Percentiles rank a stretch among this genome's conserved stretches.
These are phyloP conservation scores for Pseudogymnoascus sp. DNA, from an alignment of 2,329 filamentous ascomycete species.

Conservation along the genomic window DNA sequence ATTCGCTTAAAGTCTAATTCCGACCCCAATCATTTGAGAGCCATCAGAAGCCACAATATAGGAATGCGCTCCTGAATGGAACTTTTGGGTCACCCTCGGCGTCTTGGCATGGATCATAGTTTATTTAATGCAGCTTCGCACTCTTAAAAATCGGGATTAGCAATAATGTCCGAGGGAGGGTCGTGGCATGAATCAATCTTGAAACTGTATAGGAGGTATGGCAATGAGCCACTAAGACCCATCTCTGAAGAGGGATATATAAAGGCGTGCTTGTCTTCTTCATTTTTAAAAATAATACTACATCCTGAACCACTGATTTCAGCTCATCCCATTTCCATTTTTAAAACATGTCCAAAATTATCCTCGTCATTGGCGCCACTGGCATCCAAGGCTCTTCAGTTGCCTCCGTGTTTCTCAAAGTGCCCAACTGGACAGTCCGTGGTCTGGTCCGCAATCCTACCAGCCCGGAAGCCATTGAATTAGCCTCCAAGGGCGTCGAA, in stretches of 20 bases:
- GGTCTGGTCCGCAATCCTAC: slow-evolving; percentile 19
- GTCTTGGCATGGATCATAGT: neutral
- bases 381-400: slow-evolving; percentile 15
- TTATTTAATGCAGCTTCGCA: neutral
- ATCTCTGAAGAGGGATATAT: neutral
- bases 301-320: neutral
- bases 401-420: slow-evolving; percentile 19
- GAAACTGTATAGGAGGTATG: neutral
- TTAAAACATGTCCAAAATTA: neutral
- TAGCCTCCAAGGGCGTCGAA: slow-evolving; percentile 34
- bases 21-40: neutral
- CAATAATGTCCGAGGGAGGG: neutral
- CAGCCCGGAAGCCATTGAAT: slow-evolving; percentile 25
- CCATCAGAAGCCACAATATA: neutral
- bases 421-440: slow-evolving; percentile 17
- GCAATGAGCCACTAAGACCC: neutral
- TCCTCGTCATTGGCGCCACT: neutral
- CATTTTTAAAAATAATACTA: neutral
- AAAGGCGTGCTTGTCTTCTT: neutral
- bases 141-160: neutral
- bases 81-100: neutral
- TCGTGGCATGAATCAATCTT: neutral
- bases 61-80: neutral
- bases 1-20: neutral
- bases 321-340: neutral